phyloP scores from a whole-genome alignment of 176 grass and related monocot genomes.

The Thinopyrum elongatum region DNA sequence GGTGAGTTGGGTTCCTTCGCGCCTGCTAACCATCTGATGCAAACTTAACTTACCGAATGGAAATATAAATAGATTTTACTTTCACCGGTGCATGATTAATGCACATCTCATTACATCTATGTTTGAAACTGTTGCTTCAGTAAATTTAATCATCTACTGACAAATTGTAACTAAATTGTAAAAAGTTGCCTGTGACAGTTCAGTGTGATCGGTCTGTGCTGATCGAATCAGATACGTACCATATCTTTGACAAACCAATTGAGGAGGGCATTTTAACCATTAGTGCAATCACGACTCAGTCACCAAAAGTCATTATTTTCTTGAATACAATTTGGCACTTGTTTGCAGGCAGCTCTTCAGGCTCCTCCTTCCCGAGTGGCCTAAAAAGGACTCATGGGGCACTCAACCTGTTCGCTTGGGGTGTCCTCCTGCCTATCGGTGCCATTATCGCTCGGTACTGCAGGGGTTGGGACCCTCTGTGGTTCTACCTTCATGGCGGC shows the following conservation, averaged over 20 bases:
- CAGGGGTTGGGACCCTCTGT: slow-evolving; percentile 76
- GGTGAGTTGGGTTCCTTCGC: slow-evolving; percentile 18
- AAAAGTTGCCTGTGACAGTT: neutral
- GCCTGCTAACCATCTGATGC: slow-evolving; percentile 14
- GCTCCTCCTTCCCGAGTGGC: slow-evolving; percentile 43
- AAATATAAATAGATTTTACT: neutral
- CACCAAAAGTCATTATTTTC: neutral
- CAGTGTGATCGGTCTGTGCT: neutral
- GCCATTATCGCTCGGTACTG: slow-evolving; percentile 83
- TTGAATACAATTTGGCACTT: neutral
- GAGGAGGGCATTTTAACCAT: neutral
- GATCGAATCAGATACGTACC: neutral
- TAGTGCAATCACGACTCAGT: neutral
- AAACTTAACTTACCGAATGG: neutral
- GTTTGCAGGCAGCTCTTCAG: slow-evolving; percentile 66
- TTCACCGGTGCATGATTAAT: neutral
- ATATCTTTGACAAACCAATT: neutral
- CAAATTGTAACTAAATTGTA: neutral
- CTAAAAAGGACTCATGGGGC: slow-evolving; percentile 89
- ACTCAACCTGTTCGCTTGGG: slow-evolving; percentile 87
- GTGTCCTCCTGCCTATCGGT: slow-evolving; percentile 82
- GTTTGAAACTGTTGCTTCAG: neutral
- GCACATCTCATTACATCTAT: neutral
- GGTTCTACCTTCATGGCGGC: slow-evolving; percentile 86
- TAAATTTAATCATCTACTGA: neutral